Percentiles rank a stretch among this genome's conserved stretches.
These are phyloP conservation scores for Moesziomyces sp. DNA, from an alignment of 1,284 basidiomycete genomes.

Conservation along the genomic window DNA sequence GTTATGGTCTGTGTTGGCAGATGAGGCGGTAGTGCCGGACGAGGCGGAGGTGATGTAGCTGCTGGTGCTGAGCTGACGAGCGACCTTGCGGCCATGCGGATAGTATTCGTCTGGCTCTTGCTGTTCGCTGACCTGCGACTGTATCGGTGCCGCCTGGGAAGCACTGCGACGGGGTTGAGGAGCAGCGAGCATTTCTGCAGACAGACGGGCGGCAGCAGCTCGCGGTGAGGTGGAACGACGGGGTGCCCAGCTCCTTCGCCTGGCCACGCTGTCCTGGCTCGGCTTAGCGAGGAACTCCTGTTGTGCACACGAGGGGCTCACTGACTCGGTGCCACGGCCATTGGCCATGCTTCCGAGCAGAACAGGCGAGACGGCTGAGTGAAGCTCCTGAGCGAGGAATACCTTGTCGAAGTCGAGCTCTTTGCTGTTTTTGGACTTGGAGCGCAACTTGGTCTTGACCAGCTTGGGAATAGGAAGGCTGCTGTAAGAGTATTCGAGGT, in stretches of 20 bases:
- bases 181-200: neutral
- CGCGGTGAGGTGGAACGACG: constrained; percentile 19
- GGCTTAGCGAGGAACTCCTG: constrained; percentile 7
- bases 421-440: constrained; percentile 37
- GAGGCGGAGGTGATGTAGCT: constrained; percentile 18
- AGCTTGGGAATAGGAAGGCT: constrained; percentile 15
- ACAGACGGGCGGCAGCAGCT: constrained; percentile 5
- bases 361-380: constrained; percentile 2
- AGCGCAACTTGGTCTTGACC: constrained; percentile 32
- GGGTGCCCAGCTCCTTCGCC: constrained; percentile 15
- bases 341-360: neutral
- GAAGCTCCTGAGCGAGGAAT: constrained; percentile 67
- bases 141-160: constrained; percentile 7
- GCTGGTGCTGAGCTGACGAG: constrained; percentile 25
- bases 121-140: neutral
- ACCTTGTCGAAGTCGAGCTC: constrained; percentile 56
- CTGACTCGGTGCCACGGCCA: constrained; percentile 2
- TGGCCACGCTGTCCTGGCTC: constrained; percentile 9
- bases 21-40: constrained; percentile 5
- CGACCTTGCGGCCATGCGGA: constrained; percentile 5
- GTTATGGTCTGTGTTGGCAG: neutral
- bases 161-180: neutral
- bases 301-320: constrained; percentile 8
- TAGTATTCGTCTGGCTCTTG: neutral
- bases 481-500: constrained; percentile 8